Percentiles rank a stretch among this genome's conserved stretches.
Conservation (phyloP, 129 eudicot species). For the Gnaphalium uliginosum region DNA sequence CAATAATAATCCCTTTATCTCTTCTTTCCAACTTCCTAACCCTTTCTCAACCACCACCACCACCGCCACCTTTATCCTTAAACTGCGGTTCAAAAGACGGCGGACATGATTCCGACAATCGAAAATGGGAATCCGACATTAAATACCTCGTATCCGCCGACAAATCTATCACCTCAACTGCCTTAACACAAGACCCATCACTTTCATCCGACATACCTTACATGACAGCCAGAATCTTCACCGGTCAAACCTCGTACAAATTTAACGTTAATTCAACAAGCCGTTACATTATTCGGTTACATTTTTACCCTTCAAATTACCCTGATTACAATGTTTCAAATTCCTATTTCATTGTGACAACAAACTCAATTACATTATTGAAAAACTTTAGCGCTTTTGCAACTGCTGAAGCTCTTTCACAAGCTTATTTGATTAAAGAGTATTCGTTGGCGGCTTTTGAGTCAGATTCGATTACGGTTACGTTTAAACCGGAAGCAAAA, state of each 20-base stretch:
- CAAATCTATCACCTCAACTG: conserved; percentile 46
- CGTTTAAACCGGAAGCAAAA: conserved; percentile 49
- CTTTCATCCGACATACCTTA: conserved; percentile 57
- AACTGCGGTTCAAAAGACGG: conserved; percentile 51
- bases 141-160: conserved; percentile 44
- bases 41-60: conserved; percentile 22
- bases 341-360: conserved; percentile 48
- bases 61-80: conserved; percentile 28
- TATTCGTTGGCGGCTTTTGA: conserved; percentile 43
- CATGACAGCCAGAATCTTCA: conserved; percentile 70
- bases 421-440: conserved; percentile 61
- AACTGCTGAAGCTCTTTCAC: conserved; percentile 66
- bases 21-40: conserved; percentile 10
- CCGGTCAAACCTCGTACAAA: conserved; percentile 51
- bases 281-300: conserved; percentile 53
- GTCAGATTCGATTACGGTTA: conserved; percentile 36
- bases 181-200: conserved; percentile 55
- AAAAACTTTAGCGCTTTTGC: conserved; percentile 64
- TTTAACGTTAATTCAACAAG: conserved; percentile 45
- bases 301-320: conserved; percentile 70
- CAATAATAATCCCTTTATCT: not conserved
- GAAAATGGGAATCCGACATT: conserved; percentile 66
- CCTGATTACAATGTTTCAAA: conserved; percentile 49
- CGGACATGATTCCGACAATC: conserved; percentile 47
- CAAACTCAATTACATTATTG: conserved; percentile 50